Evolutionary conservation across 495 filamentous ascomycete genomes (phyloP).

Genomic region (Neurospora africana): DNA sequence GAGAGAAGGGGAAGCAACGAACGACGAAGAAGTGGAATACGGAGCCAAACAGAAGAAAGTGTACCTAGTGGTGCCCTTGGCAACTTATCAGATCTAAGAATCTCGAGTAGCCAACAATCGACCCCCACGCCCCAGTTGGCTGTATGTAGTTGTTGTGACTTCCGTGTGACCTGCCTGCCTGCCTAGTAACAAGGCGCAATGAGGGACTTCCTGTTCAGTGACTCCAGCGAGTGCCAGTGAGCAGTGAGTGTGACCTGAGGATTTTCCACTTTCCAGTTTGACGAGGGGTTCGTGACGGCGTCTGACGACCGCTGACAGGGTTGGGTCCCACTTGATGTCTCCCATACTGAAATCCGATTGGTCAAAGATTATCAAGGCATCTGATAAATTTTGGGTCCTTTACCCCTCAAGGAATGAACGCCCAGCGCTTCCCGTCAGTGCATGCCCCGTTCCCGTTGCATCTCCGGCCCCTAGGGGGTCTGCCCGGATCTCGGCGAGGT

Average conservation of each 20-base stretch:
- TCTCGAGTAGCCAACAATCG: no score
- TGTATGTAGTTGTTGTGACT: neutral
- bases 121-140: neutral
- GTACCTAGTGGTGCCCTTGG: neutral
- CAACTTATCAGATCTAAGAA: neutral
- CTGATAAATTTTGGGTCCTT: slow-evolving; percentile 12
- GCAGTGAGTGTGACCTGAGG: neutral
- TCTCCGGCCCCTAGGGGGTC: neutral
- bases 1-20: neutral
- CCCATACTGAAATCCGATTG: slow-evolving; percentile 5
- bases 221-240: neutral
- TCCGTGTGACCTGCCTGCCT: neutral
- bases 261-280: neutral
- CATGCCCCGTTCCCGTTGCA: neutral
- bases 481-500: neutral
- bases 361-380: slow-evolving; percentile 22
- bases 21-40: neutral
- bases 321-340: neutral
- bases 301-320: neutral
- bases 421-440: neutral
- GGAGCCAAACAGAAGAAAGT: neutral
- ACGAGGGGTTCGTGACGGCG: no score
- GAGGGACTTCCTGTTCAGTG: neutral
- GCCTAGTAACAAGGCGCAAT: neutral
- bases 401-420: neutral